Evolutionary conservation across 345 rosid species (phyloP).

Genomic region (Eutrema heterophyllum): DNA sequence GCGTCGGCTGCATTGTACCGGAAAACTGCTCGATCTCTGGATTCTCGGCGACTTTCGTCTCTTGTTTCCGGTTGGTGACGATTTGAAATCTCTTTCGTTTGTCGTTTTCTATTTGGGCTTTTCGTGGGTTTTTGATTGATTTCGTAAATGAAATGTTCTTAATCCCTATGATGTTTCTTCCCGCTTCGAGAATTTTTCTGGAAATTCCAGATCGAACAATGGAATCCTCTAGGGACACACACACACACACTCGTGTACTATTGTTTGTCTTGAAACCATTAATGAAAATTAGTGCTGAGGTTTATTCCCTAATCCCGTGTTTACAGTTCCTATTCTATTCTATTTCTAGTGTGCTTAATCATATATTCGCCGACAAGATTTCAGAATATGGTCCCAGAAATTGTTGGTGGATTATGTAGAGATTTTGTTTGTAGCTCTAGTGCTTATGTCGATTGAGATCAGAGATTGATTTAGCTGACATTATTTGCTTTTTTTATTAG

Average conservation of each 20-base stretch:
- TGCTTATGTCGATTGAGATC: too few relatives aligned
- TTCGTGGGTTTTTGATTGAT: too few relatives aligned
- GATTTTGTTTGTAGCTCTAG: slow-evolving; percentile 13
- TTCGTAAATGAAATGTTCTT: not conserved
- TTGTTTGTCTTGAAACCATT: slow-evolving; percentile 1
- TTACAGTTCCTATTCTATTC: too few relatives aligned
- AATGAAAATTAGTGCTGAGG: not conserved
- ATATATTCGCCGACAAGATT: slow-evolving; percentile 7
- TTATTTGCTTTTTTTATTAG: not conserved
- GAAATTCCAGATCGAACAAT: slow-evolving; percentile 5
- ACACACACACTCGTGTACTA: not conserved
- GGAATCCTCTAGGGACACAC: not conserved
- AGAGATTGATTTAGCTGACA: not conserved
- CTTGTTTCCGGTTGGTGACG: slow-evolving; percentile 11
- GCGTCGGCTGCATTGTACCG: slow-evolving; percentile 18
- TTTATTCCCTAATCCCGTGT: not conserved
- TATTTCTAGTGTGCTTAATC: not conserved
- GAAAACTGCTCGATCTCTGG: not conserved
- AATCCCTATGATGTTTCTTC: slow-evolving; percentile 24
- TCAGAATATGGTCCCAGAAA: not conserved
- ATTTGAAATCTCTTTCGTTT: not conserved
- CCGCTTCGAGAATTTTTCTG: not conserved
- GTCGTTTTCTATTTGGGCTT: slow-evolving; percentile 26
- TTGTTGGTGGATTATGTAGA: not conserved
- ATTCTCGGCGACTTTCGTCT: not conserved